Evolutionary conservation across 768 basidiomycete species (phyloP), one percentile per base, ranked within the genome.

Genomic region (Boletus vinaceobasis): DNA sequence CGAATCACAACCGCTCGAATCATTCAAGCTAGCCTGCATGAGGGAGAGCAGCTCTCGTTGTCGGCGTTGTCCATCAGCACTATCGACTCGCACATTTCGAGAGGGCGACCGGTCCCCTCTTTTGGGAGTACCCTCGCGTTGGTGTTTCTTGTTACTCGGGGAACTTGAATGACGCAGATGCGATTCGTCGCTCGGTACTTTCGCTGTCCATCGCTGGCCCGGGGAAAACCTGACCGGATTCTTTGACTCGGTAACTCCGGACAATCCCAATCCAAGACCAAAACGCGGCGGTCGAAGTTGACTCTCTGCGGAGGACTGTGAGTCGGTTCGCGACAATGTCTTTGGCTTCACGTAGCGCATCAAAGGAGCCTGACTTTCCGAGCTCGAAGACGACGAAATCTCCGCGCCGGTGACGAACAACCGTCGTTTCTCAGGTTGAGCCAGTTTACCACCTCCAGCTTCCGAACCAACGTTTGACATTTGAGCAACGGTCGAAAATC

Each of bases 401-500:
- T 75, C 74, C 1, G 75, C 74, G 52, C 79, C 80, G 7, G 77
- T 71, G 26, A 81, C 75, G 11, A 74, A 75, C 17, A 80, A 65
- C 39, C 73, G 78, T 5, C 79, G 73, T 47, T 67, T 70, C 23
- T 67, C 66, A n/a, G 21, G 50, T 29, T 44, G 59, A 11, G 21
- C 43, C 26, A 56, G 35, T 17, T 75, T 71, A 36, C 68, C 65
- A 42, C 66, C 64, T 44, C 72, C 71, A n/a, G 57, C 49, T 49
- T 79, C 77, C 31, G 60, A 46, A 26, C 55, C 57, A 23, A 54
- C 50, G 17, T 61, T 51, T 4, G 59, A 45, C 7, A 31, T 56
- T 9, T 50, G 55, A 3, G 53, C 32, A n/a, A 48, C 49, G 13
- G 50, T 38, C 15, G 55, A 3, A 0, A 48, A 23, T 43, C 68